These are phyloP conservation scores for Volvox reticuliferus DNA, from an alignment of 139 green algal genomes.

Conservation along the genomic window DNA sequence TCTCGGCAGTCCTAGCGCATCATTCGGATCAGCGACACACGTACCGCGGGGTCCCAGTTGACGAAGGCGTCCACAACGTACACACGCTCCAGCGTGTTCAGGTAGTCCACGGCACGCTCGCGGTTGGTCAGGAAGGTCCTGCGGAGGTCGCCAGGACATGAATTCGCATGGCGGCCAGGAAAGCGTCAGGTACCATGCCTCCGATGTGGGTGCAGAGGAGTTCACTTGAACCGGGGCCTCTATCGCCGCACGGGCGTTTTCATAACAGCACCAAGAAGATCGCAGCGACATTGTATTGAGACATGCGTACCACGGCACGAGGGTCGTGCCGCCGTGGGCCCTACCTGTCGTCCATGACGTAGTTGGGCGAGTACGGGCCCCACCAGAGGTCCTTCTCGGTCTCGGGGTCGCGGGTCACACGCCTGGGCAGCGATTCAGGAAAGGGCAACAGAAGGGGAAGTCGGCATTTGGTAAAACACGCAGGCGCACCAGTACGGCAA, in stretches of 20 bases:
- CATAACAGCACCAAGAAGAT: too few species aligned
- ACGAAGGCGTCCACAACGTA: conserved; percentile 91
- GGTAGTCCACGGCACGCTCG: conserved; percentile 90
- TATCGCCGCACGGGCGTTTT: too few species aligned
- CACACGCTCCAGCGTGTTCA: conserved; percentile 89
- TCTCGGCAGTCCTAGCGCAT: too few species aligned
- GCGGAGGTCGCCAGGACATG: not conserved
- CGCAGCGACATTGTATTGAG: too few species aligned
- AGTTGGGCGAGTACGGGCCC: conserved; percentile 62
- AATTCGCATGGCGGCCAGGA: too few species aligned
- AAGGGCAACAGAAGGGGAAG: not conserved
- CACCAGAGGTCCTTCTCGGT: conserved; percentile 91
- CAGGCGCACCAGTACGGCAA: too few species aligned
- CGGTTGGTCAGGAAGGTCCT: conserved; percentile 87
- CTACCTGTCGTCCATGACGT: conserved; percentile 53
- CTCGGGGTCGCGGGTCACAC: conserved; percentile 86
- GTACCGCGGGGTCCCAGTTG: conserved; percentile 80
- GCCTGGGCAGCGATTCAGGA: conserved; percentile 71
- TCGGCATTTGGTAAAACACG: too few species aligned
- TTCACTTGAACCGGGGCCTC: too few species aligned
- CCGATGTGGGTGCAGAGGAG: too few species aligned
- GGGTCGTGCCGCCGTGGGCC: conserved; percentile 76
- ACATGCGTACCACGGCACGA: conserved; percentile 88
- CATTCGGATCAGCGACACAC: not conserved
- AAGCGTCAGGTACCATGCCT: too few species aligned